Percentiles rank a stretch among this genome's conserved stretches.
phyloP scores from a whole-genome alignment of 2,329 filamentous ascomycete genomes.

The Microcyclospora pomicola region DNA sequence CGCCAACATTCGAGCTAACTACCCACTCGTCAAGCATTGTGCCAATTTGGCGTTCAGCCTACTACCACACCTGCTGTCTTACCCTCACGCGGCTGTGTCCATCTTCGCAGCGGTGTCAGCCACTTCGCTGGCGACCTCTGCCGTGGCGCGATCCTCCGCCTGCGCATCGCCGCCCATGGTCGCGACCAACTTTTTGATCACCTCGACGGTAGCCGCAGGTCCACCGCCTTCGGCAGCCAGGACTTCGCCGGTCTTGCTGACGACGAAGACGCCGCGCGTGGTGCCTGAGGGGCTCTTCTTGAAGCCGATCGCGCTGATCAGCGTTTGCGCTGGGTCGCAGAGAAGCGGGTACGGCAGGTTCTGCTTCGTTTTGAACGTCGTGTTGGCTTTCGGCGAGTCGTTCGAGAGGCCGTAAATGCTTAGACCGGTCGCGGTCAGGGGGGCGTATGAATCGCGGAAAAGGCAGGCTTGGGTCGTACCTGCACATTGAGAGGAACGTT shows the following conservation, averaged over 20 bases:
- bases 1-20: too few species aligned
- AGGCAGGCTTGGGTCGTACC: constrained; percentile 87
- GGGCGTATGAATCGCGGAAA: constrained; percentile 73
- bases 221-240: constrained; percentile 61
- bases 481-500: constrained; percentile 24
- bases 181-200: constrained; percentile 58
- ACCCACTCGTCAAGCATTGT: too few species aligned
- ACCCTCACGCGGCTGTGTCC: constrained; percentile 6
- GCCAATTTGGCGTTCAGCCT: too few species aligned
- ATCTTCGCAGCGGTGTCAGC: constrained; percentile 30
- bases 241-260: constrained; percentile 56
- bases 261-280: constrained; percentile 72
- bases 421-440: constrained; percentile 64
- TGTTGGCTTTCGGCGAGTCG: constrained; percentile 84
- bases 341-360: constrained; percentile 77
- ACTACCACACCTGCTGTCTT: background rate
- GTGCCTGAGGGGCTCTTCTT: constrained; percentile 75
- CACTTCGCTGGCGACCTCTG: constrained; percentile 30
- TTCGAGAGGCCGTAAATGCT: constrained; percentile 80
- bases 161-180: constrained; percentile 25
- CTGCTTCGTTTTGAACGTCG: constrained; percentile 82
- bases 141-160: constrained; percentile 21
- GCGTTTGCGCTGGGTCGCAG: constrained; percentile 59
- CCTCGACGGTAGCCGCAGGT: constrained; percentile 62
- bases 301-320: constrained; percentile 79